These are phyloP conservation scores for Podospora anserina DNA, from an alignment of 495 filamentous ascomycete genomes.

Conservation along the genomic window DNA sequence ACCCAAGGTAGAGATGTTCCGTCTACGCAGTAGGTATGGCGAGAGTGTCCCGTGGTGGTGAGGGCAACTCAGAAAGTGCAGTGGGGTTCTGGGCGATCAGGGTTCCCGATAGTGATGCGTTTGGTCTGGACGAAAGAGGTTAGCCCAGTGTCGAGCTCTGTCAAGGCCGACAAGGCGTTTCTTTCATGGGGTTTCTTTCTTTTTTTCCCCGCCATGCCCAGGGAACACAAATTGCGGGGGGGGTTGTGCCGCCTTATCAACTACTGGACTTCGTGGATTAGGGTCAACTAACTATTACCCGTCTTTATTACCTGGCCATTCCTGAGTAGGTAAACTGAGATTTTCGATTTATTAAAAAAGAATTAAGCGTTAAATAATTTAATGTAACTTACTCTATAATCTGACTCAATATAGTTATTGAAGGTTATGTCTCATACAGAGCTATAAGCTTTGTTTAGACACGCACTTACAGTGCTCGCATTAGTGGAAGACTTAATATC, in stretches of 20 bases:
- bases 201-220: background rate
- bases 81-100: constrained; percentile 7
- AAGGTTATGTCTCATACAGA: too few relatives aligned
- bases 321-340: too few relatives aligned
- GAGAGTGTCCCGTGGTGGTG: too few relatives aligned
- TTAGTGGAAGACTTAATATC: too few relatives aligned
- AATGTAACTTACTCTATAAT: too few relatives aligned
- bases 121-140: constrained; percentile 3
- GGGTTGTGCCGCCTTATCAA: background rate
- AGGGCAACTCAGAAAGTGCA: background rate
- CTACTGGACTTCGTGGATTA: background rate
- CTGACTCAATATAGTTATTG: background rate
- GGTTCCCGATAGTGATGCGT: constrained; percentile 8
- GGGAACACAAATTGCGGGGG: background rate
- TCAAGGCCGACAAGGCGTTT: constrained; percentile 4
- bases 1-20: background rate
- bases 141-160: background rate
- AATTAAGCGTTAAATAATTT: too few relatives aligned
- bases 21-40: background rate
- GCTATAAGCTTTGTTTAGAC: too few relatives aligned
- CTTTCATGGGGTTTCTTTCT: constrained; percentile 1
- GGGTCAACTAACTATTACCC: too few relatives aligned
- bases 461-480: too few relatives aligned
- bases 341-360: too few relatives aligned
- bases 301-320: too few relatives aligned